Evolutionary conservation across 2,329 filamentous ascomycete species (phyloP).

Genomic region (Neonectria hederae): DNA sequence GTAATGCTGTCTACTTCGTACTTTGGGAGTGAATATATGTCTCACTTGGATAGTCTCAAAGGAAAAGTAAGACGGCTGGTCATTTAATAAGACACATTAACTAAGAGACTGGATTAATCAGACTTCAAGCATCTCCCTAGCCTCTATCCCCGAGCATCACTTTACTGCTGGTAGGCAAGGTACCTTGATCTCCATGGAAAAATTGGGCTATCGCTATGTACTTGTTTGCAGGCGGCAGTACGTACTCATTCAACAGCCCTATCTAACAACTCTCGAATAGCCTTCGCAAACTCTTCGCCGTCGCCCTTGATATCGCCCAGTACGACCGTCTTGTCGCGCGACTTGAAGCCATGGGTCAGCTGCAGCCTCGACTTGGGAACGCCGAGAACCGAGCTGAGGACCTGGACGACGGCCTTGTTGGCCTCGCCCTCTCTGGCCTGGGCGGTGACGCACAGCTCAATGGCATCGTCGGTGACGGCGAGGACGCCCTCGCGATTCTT

Average conservation of each 20-base stretch:
- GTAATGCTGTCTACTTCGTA: too few species aligned
- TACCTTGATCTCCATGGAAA: too few species aligned
- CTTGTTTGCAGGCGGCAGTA: too few species aligned
- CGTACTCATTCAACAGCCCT: slow-evolving; percentile 40
- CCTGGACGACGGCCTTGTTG: slow-evolving; percentile 71
- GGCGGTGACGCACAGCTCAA: slow-evolving; percentile 73
- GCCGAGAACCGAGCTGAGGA: slow-evolving; percentile 68
- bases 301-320: slow-evolving; percentile 49
- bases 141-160: too few species aligned
- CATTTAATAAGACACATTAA: too few species aligned
- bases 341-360: slow-evolving; percentile 71
- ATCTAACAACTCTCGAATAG: slow-evolving; percentile 42
- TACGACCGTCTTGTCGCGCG: slow-evolving; percentile 69
- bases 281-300: slow-evolving; percentile 41
- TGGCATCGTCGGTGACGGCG: slow-evolving; percentile 62
- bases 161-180: too few species aligned
- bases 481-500: slow-evolving; percentile 69
- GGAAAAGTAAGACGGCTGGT: too few species aligned
- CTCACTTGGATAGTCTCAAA: too few species aligned
- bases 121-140: too few species aligned
- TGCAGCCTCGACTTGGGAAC: slow-evolving; percentile 71
- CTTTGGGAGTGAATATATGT: too few species aligned
- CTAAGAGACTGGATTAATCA: too few species aligned
- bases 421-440: slow-evolving; percentile 73
- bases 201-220: too few species aligned